Evolutionary conservation across 805 yeast species (phyloP).

Genomic region (Kuraishia capsulata): DNA sequence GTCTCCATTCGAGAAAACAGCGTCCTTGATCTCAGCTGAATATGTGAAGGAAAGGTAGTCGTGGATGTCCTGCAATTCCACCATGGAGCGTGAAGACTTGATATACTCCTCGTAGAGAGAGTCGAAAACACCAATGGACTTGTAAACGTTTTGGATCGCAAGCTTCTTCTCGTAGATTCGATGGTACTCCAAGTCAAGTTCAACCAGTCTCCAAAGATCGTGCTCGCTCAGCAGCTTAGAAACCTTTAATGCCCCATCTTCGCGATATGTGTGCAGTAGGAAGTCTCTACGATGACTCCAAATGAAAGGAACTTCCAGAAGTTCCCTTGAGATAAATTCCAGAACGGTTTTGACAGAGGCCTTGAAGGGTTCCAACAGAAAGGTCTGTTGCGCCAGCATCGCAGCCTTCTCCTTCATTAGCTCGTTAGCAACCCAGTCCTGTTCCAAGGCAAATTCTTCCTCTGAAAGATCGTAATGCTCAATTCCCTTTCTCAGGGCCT

Average conservation of each 20-base stretch:
- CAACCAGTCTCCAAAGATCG: constrained; percentile 88
- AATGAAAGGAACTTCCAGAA: constrained; percentile 87
- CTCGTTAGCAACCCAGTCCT: constrained; percentile 70
- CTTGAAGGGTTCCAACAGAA: constrained; percentile 42
- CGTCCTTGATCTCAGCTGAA: constrained; percentile 47
- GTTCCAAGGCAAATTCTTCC: constrained; percentile 63
- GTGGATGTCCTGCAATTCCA: constrained; percentile 78
- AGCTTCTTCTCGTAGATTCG: constrained; percentile 65
- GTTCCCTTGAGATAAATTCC: constrained; percentile 65
- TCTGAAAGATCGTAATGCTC: constrained; percentile 59
- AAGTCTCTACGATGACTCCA: constrained; percentile 95
- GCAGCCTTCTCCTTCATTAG: constrained; percentile 48
- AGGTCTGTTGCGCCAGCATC: constrained; percentile 23
- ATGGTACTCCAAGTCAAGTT: constrained; percentile 82
- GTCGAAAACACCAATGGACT: constrained; percentile 48
- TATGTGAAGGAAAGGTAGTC: constrained; percentile 74
- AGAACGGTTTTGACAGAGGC: constrained; percentile 64
- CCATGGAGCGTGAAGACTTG: constrained; percentile 48
- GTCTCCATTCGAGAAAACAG: constrained; percentile 11
- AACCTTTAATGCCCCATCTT: constrained; percentile 31
- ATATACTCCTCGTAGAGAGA: constrained; percentile 47
- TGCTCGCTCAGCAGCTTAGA: constrained; percentile 60
- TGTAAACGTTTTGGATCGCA: constrained; percentile 47
- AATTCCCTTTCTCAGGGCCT: constrained; percentile 61
- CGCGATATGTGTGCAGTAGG: constrained; percentile 48